Evolutionary conservation across 352 stramenopile species (phyloP), one percentile per base, ranked within the genome.

Genomic region (Globisporangium acanthophoron): DNA sequence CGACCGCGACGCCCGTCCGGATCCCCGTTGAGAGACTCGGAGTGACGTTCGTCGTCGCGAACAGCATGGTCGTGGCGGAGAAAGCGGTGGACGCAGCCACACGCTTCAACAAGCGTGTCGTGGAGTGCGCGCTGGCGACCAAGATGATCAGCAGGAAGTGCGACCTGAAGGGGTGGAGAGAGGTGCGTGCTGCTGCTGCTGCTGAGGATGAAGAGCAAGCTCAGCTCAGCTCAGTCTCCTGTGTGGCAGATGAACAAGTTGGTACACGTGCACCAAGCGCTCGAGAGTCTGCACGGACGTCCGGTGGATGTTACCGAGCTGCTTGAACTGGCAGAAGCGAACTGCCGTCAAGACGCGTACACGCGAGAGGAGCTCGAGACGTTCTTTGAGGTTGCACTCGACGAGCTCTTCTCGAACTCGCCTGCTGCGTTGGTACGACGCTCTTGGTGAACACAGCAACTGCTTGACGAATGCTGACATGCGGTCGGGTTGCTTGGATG

Each of bases 61-160:
- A 94, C 56, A 88, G 73, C 33, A 54, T 84, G 13, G 74, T 88
- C 7, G 54, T 83, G 8, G 75, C 80, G 12, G 59, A 88, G 56
- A 96, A 96, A 71, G 85, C 87, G 0, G 76, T 84, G n/a, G 77
- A 81, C 51, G 81, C 83, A 1, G 56, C 62, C 11, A 71, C 59
- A 35, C 67, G 66, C 9, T 96, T 78, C 56, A 96, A 96, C 65
- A 88, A 88, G 61, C 80, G 87, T 9, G 85, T 94, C 6, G 59
- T 91, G 15, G 85, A 94, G 65, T 89, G 85, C 50, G 74, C 76
- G 13, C 61, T 94, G 4, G 85, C 80, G 44, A 71, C 74, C 35
- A 92, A 90, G 66, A 49, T 90, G 53, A 74, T 92, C 18, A 76
- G 65, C 15, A 90, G 81, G 52, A 61, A 66, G n/a, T 51, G 70